These are phyloP conservation scores for Hygrophila difformis DNA, from an alignment of 257 asterid species.

Conservation along the genomic window DNA sequence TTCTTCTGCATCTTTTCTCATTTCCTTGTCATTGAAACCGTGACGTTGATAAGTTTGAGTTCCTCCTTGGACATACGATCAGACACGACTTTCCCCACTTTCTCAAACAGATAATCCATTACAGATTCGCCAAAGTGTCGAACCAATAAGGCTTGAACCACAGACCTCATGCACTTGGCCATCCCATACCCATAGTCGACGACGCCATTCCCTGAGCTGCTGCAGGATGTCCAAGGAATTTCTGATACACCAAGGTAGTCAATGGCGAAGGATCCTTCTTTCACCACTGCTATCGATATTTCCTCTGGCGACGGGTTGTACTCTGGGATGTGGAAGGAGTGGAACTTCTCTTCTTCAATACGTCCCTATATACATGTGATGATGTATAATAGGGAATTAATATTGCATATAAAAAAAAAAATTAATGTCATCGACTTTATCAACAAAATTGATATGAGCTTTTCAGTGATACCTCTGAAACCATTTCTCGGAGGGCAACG, in stretches of 20 bases:
- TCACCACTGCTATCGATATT: slow-evolving; percentile 28
- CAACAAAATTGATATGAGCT: no score
- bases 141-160: slow-evolving; percentile 48
- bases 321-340: slow-evolving; percentile 51
- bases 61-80: slow-evolving; percentile 29
- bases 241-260: slow-evolving; percentile 30
- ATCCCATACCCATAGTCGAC: slow-evolving; percentile 31
- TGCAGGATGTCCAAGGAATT: slow-evolving; percentile 37
- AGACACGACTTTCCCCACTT: slow-evolving; percentile 16
- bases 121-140: slow-evolving; percentile 40
- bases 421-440: no score
- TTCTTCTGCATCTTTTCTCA: no score
- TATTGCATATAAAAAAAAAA: no score
- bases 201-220: background rate
- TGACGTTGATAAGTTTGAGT: slow-evolving; percentile 30
- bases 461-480: slow-evolving; percentile 43
- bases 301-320: slow-evolving; percentile 52
- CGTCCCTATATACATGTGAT: slow-evolving; percentile 31
- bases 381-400: no score
- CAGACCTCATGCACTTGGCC: slow-evolving; percentile 53
- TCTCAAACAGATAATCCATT: slow-evolving; percentile 33
- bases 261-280: slow-evolving; percentile 47
- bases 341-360: slow-evolving; percentile 36
- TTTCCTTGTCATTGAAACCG: slow-evolving; percentile 30
- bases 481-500: slow-evolving; percentile 35